These are phyloP conservation scores for Aspergillus fumigatiaffinis DNA, from an alignment of 2,329 filamentous ascomycete species.

Conservation along the genomic window DNA sequence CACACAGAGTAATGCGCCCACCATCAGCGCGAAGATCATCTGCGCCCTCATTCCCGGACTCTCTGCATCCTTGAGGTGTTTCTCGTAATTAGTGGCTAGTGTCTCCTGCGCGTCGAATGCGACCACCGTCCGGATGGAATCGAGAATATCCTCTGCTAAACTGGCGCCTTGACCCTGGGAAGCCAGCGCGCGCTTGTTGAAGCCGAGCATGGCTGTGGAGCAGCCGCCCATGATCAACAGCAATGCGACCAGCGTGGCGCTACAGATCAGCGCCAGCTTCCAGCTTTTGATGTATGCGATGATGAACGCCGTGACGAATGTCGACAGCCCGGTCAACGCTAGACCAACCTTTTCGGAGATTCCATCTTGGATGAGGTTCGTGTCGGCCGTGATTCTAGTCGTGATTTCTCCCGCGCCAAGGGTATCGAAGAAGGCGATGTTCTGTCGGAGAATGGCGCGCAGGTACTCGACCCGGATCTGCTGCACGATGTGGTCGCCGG, in stretches of 20 bases:
- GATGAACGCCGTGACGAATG: slow-evolving; percentile 80
- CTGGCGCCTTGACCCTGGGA: slow-evolving; percentile 61
- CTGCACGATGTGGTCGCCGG: slow-evolving; percentile 69
- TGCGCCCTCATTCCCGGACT: slow-evolving; percentile 25
- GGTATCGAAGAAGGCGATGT: slow-evolving; percentile 88
- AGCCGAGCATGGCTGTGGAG: slow-evolving; percentile 69
- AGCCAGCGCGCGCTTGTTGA: slow-evolving; percentile 68
- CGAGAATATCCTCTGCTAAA: slow-evolving; percentile 50
- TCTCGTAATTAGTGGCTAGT: slow-evolving; percentile 25
- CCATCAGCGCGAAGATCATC: slow-evolving; percentile 25
- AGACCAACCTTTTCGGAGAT: slow-evolving; percentile 86
- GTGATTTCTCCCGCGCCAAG: slow-evolving; percentile 86
- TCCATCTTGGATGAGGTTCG: slow-evolving; percentile 84
- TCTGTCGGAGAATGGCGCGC: slow-evolving; percentile 73
- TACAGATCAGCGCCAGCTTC: slow-evolving; percentile 84
- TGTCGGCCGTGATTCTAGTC: slow-evolving; percentile 85
- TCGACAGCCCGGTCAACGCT: slow-evolving; percentile 68
- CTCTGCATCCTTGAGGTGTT: slow-evolving; percentile 21
- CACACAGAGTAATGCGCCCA: slow-evolving; percentile 27
- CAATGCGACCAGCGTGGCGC: slow-evolving; percentile 73
- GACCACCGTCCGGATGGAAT: slow-evolving; percentile 48
- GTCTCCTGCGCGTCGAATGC: slow-evolving; percentile 42
- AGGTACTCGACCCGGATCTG: slow-evolving; percentile 79
- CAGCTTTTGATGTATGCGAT: slow-evolving; percentile 87
- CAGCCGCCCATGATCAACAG: slow-evolving; percentile 67